phyloP scores from a whole-genome alignment of 73 alveolate genomes.

The Symbiodinium natans region DNA sequence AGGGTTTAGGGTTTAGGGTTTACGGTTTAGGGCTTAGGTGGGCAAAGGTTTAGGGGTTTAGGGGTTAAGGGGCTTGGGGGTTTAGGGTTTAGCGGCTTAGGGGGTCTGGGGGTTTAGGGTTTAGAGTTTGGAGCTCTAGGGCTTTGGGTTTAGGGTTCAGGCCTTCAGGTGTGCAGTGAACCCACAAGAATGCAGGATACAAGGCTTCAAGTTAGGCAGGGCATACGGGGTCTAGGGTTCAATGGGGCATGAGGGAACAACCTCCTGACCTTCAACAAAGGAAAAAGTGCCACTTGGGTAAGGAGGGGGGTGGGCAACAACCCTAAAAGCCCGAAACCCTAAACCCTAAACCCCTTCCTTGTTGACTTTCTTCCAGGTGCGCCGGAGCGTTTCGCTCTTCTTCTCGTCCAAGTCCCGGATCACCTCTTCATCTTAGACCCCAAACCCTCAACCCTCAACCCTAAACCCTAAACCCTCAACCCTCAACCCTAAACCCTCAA shows the following conservation, averaged over 20 bases:
- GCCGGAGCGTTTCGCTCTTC: slow-evolving; percentile 70
- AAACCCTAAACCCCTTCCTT: slow-evolving; percentile 17
- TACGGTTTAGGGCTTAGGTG: no score
- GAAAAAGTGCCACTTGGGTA: no score
- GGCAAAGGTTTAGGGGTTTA: no score
- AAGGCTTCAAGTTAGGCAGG: no score
- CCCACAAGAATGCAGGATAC: no score
- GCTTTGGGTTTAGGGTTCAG: neutral
- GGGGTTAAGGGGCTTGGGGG: neutral
- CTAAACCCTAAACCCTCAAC: no score
- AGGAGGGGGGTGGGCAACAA: neutral
- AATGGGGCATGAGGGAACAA: no score
- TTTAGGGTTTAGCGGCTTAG: neutral
- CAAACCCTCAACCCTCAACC: no score
- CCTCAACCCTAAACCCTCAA: no score
- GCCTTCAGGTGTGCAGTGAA: neutral
- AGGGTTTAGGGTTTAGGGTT: neutral
- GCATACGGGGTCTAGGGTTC: no score
- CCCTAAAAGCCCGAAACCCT: neutral
- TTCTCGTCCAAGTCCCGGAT: slow-evolving; percentile 91
- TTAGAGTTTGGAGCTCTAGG: neutral
- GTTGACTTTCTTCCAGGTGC: slow-evolving; percentile 93
- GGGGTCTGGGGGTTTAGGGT: neutral
- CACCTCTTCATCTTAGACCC: neutral
- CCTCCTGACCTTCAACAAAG: no score